These are phyloP conservation scores for Dispira simplex DNA, from an alignment of 192 early-diverging fungal species.

Conservation along the genomic window DNA sequence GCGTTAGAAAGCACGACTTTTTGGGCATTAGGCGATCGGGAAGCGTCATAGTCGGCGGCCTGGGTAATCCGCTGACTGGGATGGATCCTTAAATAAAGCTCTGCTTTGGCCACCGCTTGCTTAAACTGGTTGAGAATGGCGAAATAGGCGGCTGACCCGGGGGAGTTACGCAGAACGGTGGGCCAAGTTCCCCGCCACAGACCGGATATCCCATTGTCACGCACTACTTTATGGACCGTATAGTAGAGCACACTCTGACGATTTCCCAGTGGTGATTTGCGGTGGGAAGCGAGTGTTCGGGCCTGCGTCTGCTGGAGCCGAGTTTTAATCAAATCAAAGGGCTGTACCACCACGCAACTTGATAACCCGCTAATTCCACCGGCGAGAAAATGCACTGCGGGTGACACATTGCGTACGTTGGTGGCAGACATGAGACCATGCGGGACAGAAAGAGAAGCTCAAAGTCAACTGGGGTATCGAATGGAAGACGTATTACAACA, in stretches of 20 bases:
- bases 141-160: conserved; percentile 62
- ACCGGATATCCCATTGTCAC: conserved; percentile 34
- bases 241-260: conserved; percentile 16
- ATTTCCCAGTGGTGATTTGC: too few species aligned
- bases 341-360: conserved; percentile 70
- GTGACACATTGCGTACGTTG: conserved; percentile 21
- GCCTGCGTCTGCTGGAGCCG: conserved; percentile 45
- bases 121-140: conserved; percentile 37
- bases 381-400: conserved; percentile 44
- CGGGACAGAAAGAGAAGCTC: too few species aligned
- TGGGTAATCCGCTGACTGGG: not conserved
- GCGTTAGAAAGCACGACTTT: conserved; percentile 27
- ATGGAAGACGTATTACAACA: too few species aligned
- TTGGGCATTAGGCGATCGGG: not conserved
- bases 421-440: conserved; percentile 6
- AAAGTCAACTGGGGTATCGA: too few species aligned
- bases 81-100: not conserved
- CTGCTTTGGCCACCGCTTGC: not conserved
- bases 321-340: conserved; percentile 77
- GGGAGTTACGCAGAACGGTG: conserved; percentile 50
- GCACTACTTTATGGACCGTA: conserved; percentile 43
- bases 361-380: conserved; percentile 65
- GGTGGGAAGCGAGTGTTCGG: conserved; percentile 15
- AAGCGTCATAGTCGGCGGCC: not conserved
- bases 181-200: conserved; percentile 72